Conservation (phyloP, 2,329 filamentous ascomycete species). For the Cladobotryum protrusum region DNA sequence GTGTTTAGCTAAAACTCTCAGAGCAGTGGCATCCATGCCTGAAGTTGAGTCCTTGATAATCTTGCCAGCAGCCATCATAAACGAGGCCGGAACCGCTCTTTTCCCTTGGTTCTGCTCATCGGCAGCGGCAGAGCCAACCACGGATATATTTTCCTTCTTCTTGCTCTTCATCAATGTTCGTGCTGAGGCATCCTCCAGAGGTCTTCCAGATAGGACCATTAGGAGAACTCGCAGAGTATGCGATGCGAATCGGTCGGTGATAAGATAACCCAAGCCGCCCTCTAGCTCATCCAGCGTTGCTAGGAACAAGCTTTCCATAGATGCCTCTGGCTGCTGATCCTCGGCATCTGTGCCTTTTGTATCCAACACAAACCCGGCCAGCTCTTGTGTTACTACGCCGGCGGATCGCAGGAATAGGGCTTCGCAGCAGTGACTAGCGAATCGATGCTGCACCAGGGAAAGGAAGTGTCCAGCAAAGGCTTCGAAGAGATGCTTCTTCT, state of each 20-base stretch:
- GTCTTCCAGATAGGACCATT: slow-evolving; percentile 75
- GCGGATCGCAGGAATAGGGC: slow-evolving; percentile 82
- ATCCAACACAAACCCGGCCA: slow-evolving; percentile 44
- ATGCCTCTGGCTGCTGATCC: slow-evolving; percentile 45
- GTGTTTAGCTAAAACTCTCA: slow-evolving; percentile 80
- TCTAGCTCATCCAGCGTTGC: slow-evolving; percentile 83
- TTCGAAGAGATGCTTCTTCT: slow-evolving; percentile 81
- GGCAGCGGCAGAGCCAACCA: slow-evolving; percentile 47
- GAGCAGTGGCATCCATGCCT: slow-evolving; percentile 69
- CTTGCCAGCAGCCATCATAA: slow-evolving; percentile 69
- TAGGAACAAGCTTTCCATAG: slow-evolving; percentile 82
- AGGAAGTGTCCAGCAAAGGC: slow-evolving; percentile 84
- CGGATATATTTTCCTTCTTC: slow-evolving; percentile 77
- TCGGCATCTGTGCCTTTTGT: slow-evolving; percentile 37
- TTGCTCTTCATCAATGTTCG: slow-evolving; percentile 81
- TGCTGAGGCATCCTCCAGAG: slow-evolving; percentile 62
- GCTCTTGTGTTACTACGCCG: slow-evolving; percentile 68
- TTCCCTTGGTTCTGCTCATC: slow-evolving; percentile 39
- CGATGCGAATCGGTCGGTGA: slow-evolving; percentile 85
- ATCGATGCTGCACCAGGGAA: slow-evolving; percentile 86
- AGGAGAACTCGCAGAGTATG: slow-evolving; percentile 84
- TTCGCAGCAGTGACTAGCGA: slow-evolving; percentile 96
- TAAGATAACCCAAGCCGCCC: slow-evolving; percentile 70
- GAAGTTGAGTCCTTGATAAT: slow-evolving; percentile 72
- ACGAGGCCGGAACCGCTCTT: slow-evolving; percentile 69